phyloP scores from a whole-genome alignment of 495 filamentous ascomycete genomes.

The Margaritispora aquatica region DNA sequence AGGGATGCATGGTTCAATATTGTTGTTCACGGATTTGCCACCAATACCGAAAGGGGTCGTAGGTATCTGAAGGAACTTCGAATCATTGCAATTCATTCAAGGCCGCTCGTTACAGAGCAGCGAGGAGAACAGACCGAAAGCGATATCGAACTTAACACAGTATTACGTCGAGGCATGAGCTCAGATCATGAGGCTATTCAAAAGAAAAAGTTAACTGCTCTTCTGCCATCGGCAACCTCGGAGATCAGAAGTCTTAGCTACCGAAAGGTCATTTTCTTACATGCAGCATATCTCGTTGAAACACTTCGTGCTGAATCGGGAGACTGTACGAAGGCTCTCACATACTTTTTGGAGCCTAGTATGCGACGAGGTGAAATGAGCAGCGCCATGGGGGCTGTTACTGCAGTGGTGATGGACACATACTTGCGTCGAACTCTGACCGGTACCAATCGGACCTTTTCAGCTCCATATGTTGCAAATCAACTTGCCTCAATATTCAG shows the following conservation, averaged over 20 bases:
- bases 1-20: slow-evolving; percentile 98
- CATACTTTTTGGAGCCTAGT: slow-evolving; percentile 88
- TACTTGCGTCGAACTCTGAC: slow-evolving; percentile 68
- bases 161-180: slow-evolving; percentile 74
- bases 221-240: slow-evolving; percentile 63
- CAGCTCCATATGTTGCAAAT: slow-evolving; percentile 76
- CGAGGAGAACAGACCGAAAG: slow-evolving; percentile 84
- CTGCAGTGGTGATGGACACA: slow-evolving; percentile 60
- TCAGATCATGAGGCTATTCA: slow-evolving; percentile 71
- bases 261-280: slow-evolving; percentile 83
- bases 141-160: slow-evolving; percentile 90
- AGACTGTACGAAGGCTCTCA: slow-evolving; percentile 78
- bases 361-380: slow-evolving; percentile 74
- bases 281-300: slow-evolving; percentile 79
- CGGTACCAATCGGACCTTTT: slow-evolving; percentile 65
- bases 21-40: slow-evolving; percentile 83
- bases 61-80: slow-evolving; percentile 66
- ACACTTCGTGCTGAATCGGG: slow-evolving; percentile 75
- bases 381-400: slow-evolving; percentile 79
- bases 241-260: slow-evolving; percentile 79
- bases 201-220: slow-evolving; percentile 63
- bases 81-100: slow-evolving; percentile 76
- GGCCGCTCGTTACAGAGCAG: slow-evolving; percentile 75
- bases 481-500: slow-evolving; percentile 81
- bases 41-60: slow-evolving; percentile 59